Base-by-base conservation (phyloP, 768 basidiomycete genomes). In the Russula foetens region DNA sequence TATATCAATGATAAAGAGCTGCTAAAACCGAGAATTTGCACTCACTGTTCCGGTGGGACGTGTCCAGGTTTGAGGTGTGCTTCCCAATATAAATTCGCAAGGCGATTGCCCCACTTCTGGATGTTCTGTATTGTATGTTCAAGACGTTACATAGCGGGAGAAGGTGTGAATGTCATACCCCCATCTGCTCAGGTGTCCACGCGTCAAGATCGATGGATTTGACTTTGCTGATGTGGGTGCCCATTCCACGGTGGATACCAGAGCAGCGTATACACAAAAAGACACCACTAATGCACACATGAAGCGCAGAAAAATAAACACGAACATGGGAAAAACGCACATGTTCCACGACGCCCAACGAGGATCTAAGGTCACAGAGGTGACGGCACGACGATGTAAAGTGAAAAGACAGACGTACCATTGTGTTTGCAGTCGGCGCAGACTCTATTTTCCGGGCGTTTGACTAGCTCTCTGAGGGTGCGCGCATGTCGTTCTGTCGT, bases 311-410 rank as follows among this genome's bases (percentile, higher is more conserved):
- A 45, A 41, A 50, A 56, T 41, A 41, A 50, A 56, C 35, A 35
- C n/a, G 28, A 17, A 24, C 29, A 28, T 52, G 39, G n/a, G 26
- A 24, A 33, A n/a, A 35, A 69, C 85, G 65, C 70, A 92, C 90
- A 98, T 74, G 72, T 98, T 98, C 90, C 94, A 97, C 8, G 92
- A 93, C 45, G 96, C 96, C 96, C 96, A 99, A 67, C 96, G 81
- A 46, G 96, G 92, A 79, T 98, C 95, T 97, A 65, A 17, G 15
- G 21, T 52, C 31, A 31, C 24, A 12, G 21, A 14, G 21, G 49
- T 51, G 12, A 51, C 28, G 26, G 26, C 9, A 49, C 12, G 11
- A 17, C 17, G 2, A 41, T 33, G 39, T 46, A 9, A 4, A 21
- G 15, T 5, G 6, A 28, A 35, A n/a, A 46, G 41, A 26, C 21